Conservation (phyloP, 2,329 filamentous ascomycete species). For the Pseudogymnoascus sp. region DNA sequence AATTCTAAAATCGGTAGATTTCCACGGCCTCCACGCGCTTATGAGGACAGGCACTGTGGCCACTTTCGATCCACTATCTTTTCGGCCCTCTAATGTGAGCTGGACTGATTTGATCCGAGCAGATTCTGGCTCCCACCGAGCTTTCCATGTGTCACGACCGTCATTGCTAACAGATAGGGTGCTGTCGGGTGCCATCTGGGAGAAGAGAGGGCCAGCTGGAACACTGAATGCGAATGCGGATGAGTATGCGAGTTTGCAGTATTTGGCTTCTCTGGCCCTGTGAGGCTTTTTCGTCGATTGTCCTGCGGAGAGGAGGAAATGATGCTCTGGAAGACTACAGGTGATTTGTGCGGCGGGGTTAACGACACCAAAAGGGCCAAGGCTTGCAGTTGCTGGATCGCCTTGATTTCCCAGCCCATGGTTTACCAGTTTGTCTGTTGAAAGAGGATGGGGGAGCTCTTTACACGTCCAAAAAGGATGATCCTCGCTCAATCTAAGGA, state of each 20-base stretch:
- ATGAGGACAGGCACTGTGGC: constrained; percentile 9
- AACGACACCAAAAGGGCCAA: constrained; percentile 12
- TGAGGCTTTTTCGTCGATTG: constrained; percentile 34
- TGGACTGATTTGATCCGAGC: constrained; percentile 5
- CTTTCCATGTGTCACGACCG: constrained; percentile 21
- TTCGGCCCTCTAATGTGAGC: background rate
- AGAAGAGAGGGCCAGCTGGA: constrained; percentile 30
- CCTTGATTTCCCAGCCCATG: background rate
- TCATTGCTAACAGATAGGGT: constrained; percentile 20
- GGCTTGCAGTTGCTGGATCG: background rate
- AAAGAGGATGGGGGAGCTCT: constrained; percentile 31
- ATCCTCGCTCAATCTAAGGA: constrained; percentile 29
- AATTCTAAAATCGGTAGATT: constrained; percentile 23
- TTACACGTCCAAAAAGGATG: constrained; percentile 40
- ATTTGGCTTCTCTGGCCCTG: constrained; percentile 38
- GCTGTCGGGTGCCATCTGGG: constrained; percentile 27
- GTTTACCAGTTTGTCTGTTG: background rate
- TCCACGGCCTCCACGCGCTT: constrained; percentile 19
- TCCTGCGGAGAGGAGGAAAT: constrained; percentile 36
- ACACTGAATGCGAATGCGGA: constrained; percentile 40
- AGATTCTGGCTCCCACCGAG: constrained; percentile 19
- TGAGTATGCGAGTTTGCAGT: constrained; percentile 42
- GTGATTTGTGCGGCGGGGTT: constrained; percentile 37
- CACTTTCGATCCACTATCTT: background rate
- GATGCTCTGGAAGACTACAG: constrained; percentile 34